Base-by-base conservation (phyloP, 1,284 basidiomycete genomes). In the Austroboletus novae-zelandiae region DNA sequence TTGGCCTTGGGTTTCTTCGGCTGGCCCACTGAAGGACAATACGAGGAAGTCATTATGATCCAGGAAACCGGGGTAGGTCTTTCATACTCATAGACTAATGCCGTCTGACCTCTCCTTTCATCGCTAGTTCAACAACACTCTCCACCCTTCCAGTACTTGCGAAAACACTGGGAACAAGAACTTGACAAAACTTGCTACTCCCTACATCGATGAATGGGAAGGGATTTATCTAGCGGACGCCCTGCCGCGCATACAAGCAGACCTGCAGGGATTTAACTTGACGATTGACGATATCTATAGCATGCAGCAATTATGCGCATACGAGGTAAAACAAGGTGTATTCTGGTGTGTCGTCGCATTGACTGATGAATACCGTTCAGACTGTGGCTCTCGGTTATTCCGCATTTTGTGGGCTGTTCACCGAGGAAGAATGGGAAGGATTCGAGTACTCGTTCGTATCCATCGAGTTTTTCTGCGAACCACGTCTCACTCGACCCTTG, bases 301-400 rank as follows among this genome's bases (percentile, higher is more conserved):
- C 8, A 78, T 89, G 74, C 88, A 91, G 60, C 82, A 90, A 66
- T 75, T 88, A 67, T 94, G 91, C 61, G 83, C 91, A 9, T 94
- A 93, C 60, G 91, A 94, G 78, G 88, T 87, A 50, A 27, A 2
- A 11, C 13, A 2, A 1, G 23, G 23, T 3, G 1, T 20, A 34
- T 9, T 15, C 17, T 4, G 10, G 4, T 11, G 10, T 30, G 29
- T 27, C 9, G 29, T 30, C 5, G 9, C 29, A 11, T 11, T 30
- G 45, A 56, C 37, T 14, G 13, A 9, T 32, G 29, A 32, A 11
- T 9, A 32, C 29, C 10, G 29, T 30, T 11, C 29, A 92, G 85
- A 96, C 94, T 4, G 91, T 94, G 35, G 89, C 92, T 0, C 77
- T 96, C 14, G 94, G 94, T 3, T 94, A 89, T 64, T 92, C 89